Base-by-base conservation (phyloP, 345 rosid genomes). In the Acer campestre region DNA sequence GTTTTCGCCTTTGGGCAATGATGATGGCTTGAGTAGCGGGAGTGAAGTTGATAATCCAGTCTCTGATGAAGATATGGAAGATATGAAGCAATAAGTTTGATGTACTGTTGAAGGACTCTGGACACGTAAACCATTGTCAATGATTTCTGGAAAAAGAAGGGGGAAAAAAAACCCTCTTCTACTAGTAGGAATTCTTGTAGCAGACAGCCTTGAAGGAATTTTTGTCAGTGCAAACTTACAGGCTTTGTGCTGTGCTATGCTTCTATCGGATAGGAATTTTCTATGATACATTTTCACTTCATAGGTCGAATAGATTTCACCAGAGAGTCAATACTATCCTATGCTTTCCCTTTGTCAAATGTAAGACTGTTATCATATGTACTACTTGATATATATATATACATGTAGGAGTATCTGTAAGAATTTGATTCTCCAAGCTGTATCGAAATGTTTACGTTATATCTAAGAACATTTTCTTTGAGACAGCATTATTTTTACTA, bases 21-120 rank as follows among this genome's bases (percentile, higher is more conserved):
- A 85, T 1, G 81, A 86, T 75, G 82, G 83, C 67, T 68, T 85
- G 66, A 80, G 79, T 61, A 79, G 83, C 31, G 85, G 88, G 62
- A 85, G 78, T 73, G 91, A 89, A 79, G 88, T 87, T 55, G 84
- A 90, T 65, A 70, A 81, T 72, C 82, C 72, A 7, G 55, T 44
- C 16, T 71, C 69, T 2, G 85, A 74, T 49, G 86, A 82, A 70
- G 79, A 78, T 69, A 79, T 79, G 78, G 83, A 80, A 75, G 70
- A 42, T 31, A 82, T 87, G 77, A 80, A 82, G 80, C 82, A 82
- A 1, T 85, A 81, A 42, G 31, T 69, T 7, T 7, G 13, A 17
- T 25, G 10, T 27, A 40, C 14, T 25, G 13, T 46, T 10, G 51
- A 16, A 25, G 11, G 67, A 42, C 40, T 73, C 35, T 42, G 29